These are phyloP conservation scores for Coriolopsis trogii DNA, from an alignment of 1,284 basidiomycete genomes.

Conservation along the genomic window DNA sequence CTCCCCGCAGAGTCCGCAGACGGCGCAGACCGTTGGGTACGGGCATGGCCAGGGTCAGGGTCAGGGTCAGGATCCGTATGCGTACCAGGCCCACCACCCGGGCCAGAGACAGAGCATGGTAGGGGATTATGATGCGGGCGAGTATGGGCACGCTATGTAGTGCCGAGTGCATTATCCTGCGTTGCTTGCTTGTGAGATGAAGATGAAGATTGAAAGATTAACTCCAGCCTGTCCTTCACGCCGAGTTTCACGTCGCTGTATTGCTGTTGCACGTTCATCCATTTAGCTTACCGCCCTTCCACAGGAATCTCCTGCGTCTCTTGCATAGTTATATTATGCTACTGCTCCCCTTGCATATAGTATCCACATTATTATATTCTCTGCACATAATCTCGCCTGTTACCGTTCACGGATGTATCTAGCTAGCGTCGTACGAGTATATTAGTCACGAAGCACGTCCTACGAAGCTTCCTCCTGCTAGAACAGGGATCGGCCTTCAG, in stretches of 20 bases:
- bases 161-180: constrained; percentile 20
- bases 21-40: constrained; percentile 19
- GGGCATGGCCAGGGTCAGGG: constrained; percentile 9
- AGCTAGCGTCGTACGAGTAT: too few species aligned
- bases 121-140: constrained; percentile 25
- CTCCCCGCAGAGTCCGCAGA: constrained; percentile 19
- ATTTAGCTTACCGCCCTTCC: constrained; percentile 2
- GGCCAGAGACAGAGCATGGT: constrained; percentile 14
- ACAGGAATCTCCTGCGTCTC: neutral
- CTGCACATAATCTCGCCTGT: too few species aligned
- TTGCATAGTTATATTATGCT: neutral
- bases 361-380: too few species aligned
- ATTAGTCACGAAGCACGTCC: too few species aligned
- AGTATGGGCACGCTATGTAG: constrained; percentile 36
- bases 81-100: too few species aligned
- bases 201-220: too few species aligned
- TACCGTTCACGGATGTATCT: too few species aligned
- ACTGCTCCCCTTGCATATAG: neutral
- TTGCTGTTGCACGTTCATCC: constrained; percentile 9
- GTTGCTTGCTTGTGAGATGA: too few species aligned
- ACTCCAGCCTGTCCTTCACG: constrained; percentile 13
- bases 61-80: constrained; percentile 13
- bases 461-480: too few species aligned
- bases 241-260: constrained; percentile 8
- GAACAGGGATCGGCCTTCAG: too few species aligned